phyloP scores from a whole-genome alignment of 2,329 filamentous ascomycete species.

The Neofusicoccum ribis region DNA sequence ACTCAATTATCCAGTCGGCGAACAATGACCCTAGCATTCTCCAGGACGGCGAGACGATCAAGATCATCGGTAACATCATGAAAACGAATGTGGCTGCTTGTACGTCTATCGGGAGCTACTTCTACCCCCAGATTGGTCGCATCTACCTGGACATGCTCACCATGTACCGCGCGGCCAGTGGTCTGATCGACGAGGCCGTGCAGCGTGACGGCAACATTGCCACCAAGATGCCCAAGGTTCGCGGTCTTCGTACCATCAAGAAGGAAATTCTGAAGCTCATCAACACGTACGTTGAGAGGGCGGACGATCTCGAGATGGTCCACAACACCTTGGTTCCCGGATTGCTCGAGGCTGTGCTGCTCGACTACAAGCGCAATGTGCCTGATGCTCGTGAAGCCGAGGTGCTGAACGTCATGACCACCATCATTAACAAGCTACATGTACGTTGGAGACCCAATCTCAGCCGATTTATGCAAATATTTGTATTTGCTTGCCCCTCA shows the following conservation, averaged over 20 bases:
- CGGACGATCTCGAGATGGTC: conserved; percentile 91
- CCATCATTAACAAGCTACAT: conserved; percentile 93
- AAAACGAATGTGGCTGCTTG: conserved; percentile 99
- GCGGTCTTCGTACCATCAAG: conserved; percentile 94
- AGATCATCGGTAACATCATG: conserved; percentile 99
- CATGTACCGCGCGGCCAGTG: conserved; percentile 98
- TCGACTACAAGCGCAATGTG: conserved; percentile 97
- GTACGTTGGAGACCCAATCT: conserved; percentile 66
- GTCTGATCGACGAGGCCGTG: conserved; percentile 91
- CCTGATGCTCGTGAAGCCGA: conserved; percentile 94
- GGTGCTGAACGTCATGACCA: conserved; percentile 95
- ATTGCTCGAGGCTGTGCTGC: conserved; percentile 85
- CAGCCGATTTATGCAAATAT: conserved; percentile 50
- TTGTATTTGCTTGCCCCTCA: conserved; percentile 18
- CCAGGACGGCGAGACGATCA: conserved; percentile 92
- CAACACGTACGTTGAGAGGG: conserved; percentile 96
- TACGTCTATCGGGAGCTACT: conserved; percentile 93
- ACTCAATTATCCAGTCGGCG: conserved; percentile 86
- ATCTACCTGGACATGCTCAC: conserved; percentile 99
- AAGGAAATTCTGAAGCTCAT: conserved; percentile 99
- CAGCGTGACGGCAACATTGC: conserved; percentile 78
- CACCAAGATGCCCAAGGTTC: conserved; percentile 95
- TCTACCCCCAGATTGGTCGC: conserved; percentile 94
- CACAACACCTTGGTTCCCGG: conserved; percentile 94
- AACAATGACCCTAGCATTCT: conserved; percentile 82